A percentile compares a stretch with the other conserved stretches of the same genome.
These are phyloP conservation scores for Clarkia xantiana DNA, from an alignment of 345 rosid species.

Conservation along the genomic window DNA sequence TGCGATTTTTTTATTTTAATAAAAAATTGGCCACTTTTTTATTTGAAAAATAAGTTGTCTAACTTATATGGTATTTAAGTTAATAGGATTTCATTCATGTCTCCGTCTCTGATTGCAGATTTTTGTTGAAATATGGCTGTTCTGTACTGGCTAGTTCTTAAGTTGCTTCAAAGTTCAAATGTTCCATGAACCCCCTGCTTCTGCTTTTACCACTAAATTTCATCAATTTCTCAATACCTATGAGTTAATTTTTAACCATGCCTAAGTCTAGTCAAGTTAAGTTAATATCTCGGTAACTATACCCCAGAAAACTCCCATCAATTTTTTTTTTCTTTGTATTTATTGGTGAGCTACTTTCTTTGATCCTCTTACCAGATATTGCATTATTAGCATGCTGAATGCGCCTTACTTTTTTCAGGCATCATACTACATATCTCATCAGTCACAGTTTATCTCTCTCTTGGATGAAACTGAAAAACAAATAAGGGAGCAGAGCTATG, in stretches of 20 bases:
- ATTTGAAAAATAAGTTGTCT: neutral
- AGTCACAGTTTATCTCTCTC: slow-evolving; percentile 72
- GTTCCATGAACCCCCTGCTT: neutral
- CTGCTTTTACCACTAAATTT: neutral
- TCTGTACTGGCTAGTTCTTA: no score
- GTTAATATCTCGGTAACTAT: no score
- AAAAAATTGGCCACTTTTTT: neutral
- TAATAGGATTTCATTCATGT: no score
- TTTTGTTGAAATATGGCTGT: no score
- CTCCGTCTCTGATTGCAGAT: no score
- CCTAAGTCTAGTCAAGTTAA: no score
- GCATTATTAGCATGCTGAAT: no score
- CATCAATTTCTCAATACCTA: no score
- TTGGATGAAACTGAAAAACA: slow-evolving; percentile 91
- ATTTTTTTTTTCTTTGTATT: neutral
- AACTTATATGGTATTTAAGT: neutral
- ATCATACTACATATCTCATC: slow-evolving; percentile 73
- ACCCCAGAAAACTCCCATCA: no score
- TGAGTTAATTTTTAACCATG: no score
- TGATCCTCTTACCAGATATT: slow-evolving; percentile 1
- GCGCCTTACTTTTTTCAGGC: slow-evolving; percentile 33
- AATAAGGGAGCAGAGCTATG: slow-evolving; percentile 53
- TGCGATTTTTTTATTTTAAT: slow-evolving; percentile 1
- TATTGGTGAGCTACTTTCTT: neutral
- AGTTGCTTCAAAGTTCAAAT: no score